A percentile compares a stretch with the other conserved stretches of the same genome.
Conservation (phyloP, 2,329 filamentous ascomycete species). For the Fusarium pilosicola region DNA sequence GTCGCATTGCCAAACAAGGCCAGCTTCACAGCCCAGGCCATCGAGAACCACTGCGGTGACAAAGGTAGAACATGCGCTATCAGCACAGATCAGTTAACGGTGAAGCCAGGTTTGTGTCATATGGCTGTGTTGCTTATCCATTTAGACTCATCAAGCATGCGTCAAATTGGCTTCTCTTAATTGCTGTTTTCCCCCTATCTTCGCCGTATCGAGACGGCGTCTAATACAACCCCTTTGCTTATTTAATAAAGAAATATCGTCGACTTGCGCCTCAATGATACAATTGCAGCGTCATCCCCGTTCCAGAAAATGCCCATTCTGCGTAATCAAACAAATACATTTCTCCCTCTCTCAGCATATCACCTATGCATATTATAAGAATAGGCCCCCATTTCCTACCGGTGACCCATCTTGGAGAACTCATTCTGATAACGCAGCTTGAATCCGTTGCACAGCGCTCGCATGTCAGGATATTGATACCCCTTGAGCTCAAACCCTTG, state of each 20-base stretch:
- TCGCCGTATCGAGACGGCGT: conserved; percentile 3
- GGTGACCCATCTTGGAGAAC: conserved; percentile 68
- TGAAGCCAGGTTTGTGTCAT: not conserved
- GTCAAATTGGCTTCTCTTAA: conserved; percentile 34
- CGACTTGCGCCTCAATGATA: conserved; percentile 31
- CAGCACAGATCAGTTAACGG: not conserved
- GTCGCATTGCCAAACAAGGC: conserved; percentile 1
- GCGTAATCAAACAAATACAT: conserved; percentile 24
- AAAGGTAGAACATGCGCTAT: not conserved
- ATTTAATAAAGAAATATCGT: conserved; percentile 22
- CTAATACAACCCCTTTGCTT: conserved; percentile 11
- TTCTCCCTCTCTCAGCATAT: not conserved
- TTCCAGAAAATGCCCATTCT: conserved; percentile 16
- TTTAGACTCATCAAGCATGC: conserved; percentile 6
- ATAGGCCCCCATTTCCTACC: conserved; percentile 33
- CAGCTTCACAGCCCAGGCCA: not conserved
- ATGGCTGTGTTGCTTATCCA: not conserved
- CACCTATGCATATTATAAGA: not conserved
- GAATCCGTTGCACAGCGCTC: conserved; percentile 95
- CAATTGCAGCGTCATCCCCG: conserved; percentile 20
- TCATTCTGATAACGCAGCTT: conserved; percentile 80
- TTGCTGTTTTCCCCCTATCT: conserved; percentile 1
- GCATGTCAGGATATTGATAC: conserved; percentile 92
- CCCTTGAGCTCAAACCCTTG: conserved; percentile 92
- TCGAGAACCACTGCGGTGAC: not conserved